Base-by-base conservation (phyloP, 805 yeast genomes). In the Babjeviella inositovora region DNA sequence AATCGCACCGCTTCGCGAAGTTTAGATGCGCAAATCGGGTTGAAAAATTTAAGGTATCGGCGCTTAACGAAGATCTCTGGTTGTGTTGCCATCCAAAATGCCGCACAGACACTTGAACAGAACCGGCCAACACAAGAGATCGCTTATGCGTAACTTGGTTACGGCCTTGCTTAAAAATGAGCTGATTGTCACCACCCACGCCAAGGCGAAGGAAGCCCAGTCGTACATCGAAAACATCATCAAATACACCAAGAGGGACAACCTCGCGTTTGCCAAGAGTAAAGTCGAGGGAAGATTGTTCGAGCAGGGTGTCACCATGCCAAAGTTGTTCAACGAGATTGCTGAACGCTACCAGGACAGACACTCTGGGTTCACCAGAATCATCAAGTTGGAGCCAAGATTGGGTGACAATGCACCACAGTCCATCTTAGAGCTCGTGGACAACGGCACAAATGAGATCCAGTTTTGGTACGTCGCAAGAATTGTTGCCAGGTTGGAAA, bases 401-500 rank as follows among this genome's bases (percentile, higher is more conserved):
- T 47, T 74, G 22, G 85, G 90, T 26, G 98, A 90, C 44, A 76
- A 71, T 30, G 93, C 96, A 0, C 85, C 85, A 15, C 90, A 80
- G 59, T 72, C 90, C 1, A 71, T 85, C 6, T 41, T 90, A 25
- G 98, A 90, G 47, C 56, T 90, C 22, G 92, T 87, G 2, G 94
- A 79, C 35, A 45, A 38, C 22, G 32, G 29, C 11, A 32, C 35
- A 10, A 53, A 68, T 28, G 93, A 81, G 41, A 62, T 79, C 58
- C 67, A 73, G 35, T 62, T 70, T 32, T 77, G 92, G 70, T 52
- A 68, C 38, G 61, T 70, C 6, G 94, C 93, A n/a, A 67, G 80
- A 45, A 58, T 69, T 4, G 87, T 77, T 5, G 94, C 93, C n/a
- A 62, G 93, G 34, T 53, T 75, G 25, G 72, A 77, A 47, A 48